Conservation (phyloP, 768 basidiomycete species). For the Leccinum variicolor region DNA sequence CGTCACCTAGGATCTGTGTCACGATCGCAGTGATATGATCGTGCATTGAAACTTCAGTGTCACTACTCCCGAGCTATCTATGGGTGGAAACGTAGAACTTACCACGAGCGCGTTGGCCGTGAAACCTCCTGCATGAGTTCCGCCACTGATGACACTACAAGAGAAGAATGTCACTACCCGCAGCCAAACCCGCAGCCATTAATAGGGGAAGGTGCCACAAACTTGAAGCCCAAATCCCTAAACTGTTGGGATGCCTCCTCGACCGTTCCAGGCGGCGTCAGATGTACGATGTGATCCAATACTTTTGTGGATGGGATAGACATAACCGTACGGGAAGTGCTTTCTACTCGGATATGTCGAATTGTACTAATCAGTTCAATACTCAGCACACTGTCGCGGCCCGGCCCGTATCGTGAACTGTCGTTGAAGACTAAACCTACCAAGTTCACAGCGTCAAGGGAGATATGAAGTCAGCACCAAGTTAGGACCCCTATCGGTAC, state of each 20-base stretch:
- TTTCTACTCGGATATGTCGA: background rate
- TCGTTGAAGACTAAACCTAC: background rate
- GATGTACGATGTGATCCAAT: slow-evolving; percentile 69
- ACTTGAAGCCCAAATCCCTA: slow-evolving; percentile 65
- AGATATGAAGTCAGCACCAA: background rate
- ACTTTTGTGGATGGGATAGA: slow-evolving; percentile 36
- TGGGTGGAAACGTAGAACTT: slow-evolving; percentile 5
- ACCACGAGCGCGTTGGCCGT: slow-evolving; percentile 67
- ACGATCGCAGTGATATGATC: background rate
- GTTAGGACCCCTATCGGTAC: too few species aligned
- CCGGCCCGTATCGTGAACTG: background rate
- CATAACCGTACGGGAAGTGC: slow-evolving; percentile 12
- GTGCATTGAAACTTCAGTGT: background rate
- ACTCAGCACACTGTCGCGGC: background rate
- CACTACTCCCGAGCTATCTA: background rate
- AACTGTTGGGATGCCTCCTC: slow-evolving; percentile 49
- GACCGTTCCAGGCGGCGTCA: slow-evolving; percentile 63
- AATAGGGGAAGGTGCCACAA: slow-evolving; percentile 17
- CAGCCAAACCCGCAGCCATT: background rate
- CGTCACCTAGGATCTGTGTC: slow-evolving; percentile 36
- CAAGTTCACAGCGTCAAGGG: background rate
- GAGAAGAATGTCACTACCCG: background rate
- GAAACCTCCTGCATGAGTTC: slow-evolving; percentile 59
- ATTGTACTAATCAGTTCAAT: background rate
- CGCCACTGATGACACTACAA: slow-evolving; percentile 61